Base-by-base conservation (phyloP, 163 green algal genomes). In the Trebouxia gelatinosa region DNA sequence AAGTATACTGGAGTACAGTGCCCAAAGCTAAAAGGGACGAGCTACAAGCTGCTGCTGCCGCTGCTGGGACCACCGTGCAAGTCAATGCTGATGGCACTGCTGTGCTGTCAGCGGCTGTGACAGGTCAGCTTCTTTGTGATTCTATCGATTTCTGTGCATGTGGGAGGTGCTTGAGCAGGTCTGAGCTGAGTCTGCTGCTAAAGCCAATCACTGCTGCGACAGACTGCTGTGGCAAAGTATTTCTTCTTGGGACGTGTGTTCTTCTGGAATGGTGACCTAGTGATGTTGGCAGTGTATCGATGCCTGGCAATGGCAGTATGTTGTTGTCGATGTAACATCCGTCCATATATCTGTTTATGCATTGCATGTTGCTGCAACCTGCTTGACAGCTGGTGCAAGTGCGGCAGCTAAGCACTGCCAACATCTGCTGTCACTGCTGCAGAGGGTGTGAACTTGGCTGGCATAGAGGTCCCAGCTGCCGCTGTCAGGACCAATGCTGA, bases 1-100 rank as follows among this genome's bases (percentile, higher is more conserved):
- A 83, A 58, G 88, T 82, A 68, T 90, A 88, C 74, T 90, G 86
- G 86, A 83, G 72, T 38, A 89, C 84, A 48, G 46, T 74, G 9
- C 58, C 37, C 11, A 86, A 86, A 35, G 28, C 9, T 38, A 68
- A 75, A 34, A 61, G 76, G 34, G 70, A 46, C 35, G 70, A 43
- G 70, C 16, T 54, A 13, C 29, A 57, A 62, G 40, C 51, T 31
- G 71, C 71, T 50, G 76, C 34, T 29, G 64, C 43, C n/a, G 39
- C 38, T 50, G 57, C 50, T 72, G 54, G 54, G 6, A 65, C 62
- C 23, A 48, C 43, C 46, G 74, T 71, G 19, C 26, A 61, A 17
- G 61, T 66, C 35, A 71, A 79, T n/a, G 74, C 38, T 0, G 68
- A 76, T 50, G 74, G 40, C 35, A 70, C 74, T 46, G 74, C 74